Evolutionary conservation across 495 filamentous ascomycete genomes (phyloP).

Genomic region (Staphylotrichum longicolle): DNA sequence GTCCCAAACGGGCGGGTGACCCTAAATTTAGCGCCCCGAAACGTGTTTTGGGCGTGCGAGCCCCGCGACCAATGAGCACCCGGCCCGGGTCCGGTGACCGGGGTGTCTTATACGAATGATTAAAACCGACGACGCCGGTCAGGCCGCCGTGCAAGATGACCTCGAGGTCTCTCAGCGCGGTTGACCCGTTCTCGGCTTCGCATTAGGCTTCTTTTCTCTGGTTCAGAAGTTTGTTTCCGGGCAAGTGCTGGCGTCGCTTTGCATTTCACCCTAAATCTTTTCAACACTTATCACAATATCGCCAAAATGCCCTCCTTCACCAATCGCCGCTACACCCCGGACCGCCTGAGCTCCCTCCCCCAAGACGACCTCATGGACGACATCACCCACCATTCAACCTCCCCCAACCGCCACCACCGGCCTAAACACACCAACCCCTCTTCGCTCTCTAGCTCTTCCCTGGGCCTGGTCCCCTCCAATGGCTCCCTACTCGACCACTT

Average conservation of each 20-base stretch:
- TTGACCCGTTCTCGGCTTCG: slow-evolving; percentile 10
- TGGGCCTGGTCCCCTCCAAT: slow-evolving; percentile 12
- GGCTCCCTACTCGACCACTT: slow-evolving; percentile 27
- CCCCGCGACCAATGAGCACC: slow-evolving; percentile 6
- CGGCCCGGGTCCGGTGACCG: slow-evolving; percentile 14
- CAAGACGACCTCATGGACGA: slow-evolving; percentile 15
- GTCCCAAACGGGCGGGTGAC: slow-evolving; percentile 21
- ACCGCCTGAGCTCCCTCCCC: slow-evolving; percentile 9
- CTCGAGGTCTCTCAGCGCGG: slow-evolving; percentile 11
- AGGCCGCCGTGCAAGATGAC: slow-evolving; percentile 19
- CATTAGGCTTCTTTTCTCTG: neutral
- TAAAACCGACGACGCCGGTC: slow-evolving; percentile 20
- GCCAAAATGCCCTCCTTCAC: slow-evolving; percentile 22
- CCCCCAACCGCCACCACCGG: neutral
- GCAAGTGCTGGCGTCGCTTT: slow-evolving; percentile 5
- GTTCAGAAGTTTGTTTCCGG: neutral
- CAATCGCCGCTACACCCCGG: slow-evolving; percentile 4
- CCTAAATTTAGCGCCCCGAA: slow-evolving; percentile 23
- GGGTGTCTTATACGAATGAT: slow-evolving; percentile 13
- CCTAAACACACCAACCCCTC: neutral
- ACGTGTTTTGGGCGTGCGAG: slow-evolving; percentile 15
- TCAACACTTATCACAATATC: neutral
- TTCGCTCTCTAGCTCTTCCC: neutral
- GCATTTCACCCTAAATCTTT: neutral
- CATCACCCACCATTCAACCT: neutral